Base-by-base conservation (phyloP, 805 yeast genomes). In the Torulaspora franciscae region DNA sequence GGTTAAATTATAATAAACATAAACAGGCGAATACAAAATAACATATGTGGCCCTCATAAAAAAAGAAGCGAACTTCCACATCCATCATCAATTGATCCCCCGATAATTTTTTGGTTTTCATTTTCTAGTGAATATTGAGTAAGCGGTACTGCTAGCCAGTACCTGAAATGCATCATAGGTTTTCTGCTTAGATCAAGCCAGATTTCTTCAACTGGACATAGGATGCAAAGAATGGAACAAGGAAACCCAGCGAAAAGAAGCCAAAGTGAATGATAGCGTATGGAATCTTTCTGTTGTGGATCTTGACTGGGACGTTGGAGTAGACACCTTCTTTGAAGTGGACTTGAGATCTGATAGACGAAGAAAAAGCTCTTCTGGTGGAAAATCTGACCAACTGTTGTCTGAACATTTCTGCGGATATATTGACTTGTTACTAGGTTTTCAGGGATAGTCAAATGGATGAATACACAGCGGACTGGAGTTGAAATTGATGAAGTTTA, bases 251-350 rank as follows among this genome's bases (percentile, higher is more conserved):
- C 66, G 84, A 79, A 55, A 83, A 75, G 72, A 80, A 83, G 43
- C 89, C 80, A 76, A 85, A 83, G 75, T 84, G 95, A 55, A 83
- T 76, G 42, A 88, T 72, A 56, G 81, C 86, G 68, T 77, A 89
- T 56, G 97, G 98, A 55, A 91, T 77, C 74, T 81, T 85, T 78
- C 95, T 89, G 79, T 82, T 76, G 78, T 88, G 89, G 52, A 91
- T 95, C 77, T 80, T 80, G 81, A 91, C 93, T 55, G 99, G 99
- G 53, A 91, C 65, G 79, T 93, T 91, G 62, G 84, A 74, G 82
- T 93, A 93, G 38, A 83, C 81, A 63, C 97, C 97, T 62, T 79
- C 84, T 59, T 80, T 80, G 64, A 76, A 81, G 70, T 79, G 85
- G 52, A 59, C 74, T 32, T 41, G 55, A 19, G 45, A 45, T 45